Conservation (phyloP, 2,329 filamentous ascomycete genomes). For the Cryphonectria japonica region DNA sequence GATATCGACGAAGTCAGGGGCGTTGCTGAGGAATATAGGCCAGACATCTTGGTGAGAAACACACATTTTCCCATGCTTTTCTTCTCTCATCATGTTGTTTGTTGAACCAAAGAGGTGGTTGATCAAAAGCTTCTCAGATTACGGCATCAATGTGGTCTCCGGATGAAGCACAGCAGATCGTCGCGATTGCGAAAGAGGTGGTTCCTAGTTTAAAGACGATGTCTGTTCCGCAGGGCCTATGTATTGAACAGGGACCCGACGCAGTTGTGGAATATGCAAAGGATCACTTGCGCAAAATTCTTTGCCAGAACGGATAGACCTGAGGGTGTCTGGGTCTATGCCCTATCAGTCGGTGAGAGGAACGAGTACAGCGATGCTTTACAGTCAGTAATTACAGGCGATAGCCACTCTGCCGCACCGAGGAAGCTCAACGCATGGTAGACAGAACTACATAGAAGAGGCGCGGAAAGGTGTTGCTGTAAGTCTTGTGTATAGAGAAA, state of each 20-base stretch:
- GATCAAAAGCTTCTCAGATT: constrained; percentile 29
- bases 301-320: constrained; percentile 20
- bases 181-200: constrained; percentile 46
- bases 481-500: background rate
- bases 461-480: background rate
- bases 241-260: constrained; percentile 55
- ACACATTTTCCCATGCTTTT: background rate
- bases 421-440: background rate
- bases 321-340: background rate
- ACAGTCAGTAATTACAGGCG: background rate
- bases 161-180: constrained; percentile 50
- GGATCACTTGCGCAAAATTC: constrained; percentile 42
- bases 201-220: constrained; percentile 52
- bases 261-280: constrained; percentile 54
- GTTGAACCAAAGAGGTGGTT: too few relatives aligned
- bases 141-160: constrained; percentile 45
- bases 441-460: background rate
- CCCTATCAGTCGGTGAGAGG: background rate
- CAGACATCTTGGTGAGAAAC: constrained; percentile 7
- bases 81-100: background rate
- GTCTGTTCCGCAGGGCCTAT: constrained; percentile 54
- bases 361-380: background rate
- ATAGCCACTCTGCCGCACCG: background rate
- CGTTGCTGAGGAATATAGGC: constrained; percentile 11
- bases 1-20: constrained; percentile 6